Percentiles rank a stretch among this genome's conserved stretches.
Evolutionary conservation across 2,329 filamentous ascomycete genomes (phyloP).

Genomic region (Hypoxylon sp.): DNA sequence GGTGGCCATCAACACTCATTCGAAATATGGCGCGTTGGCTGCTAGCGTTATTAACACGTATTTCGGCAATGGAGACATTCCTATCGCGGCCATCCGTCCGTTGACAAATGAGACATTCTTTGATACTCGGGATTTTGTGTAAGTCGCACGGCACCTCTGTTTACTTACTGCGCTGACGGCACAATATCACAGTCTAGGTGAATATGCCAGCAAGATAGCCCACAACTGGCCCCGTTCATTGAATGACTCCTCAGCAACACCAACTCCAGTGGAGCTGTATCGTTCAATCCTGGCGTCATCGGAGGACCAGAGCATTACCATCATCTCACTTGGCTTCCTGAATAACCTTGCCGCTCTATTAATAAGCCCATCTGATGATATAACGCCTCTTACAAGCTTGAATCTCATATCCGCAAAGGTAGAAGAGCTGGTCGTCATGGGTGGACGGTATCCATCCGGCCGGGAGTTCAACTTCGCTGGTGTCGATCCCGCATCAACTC

Average conservation of each 20-base stretch:
- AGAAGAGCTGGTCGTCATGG: conserved; percentile 66
- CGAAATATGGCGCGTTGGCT: conserved; percentile 49
- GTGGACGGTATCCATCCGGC: conserved; percentile 64
- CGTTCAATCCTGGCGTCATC: conserved; percentile 60
- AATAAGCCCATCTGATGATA: conserved; percentile 59
- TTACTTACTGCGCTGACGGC: conserved; percentile 4
- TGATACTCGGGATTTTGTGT: conserved; percentile 57
- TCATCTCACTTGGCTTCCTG: conserved; percentile 63
- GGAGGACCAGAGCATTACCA: conserved; percentile 60
- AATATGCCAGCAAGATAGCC: conserved; percentile 64
- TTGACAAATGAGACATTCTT: conserved; percentile 62
- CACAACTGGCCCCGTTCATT: conserved; percentile 55
- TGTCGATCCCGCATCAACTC: conserved; percentile 56
- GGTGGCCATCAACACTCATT: conserved; percentile 39
- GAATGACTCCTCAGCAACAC: conserved; percentile 31
- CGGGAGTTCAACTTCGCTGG: conserved; percentile 66
- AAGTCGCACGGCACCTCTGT: background rate
- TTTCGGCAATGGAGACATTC: conserved; percentile 57
- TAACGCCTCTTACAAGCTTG: conserved; percentile 58
- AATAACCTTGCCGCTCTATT: conserved; percentile 64
- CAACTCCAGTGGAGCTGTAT: conserved; percentile 61
- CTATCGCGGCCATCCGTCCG: conserved; percentile 59
- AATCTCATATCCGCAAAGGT: conserved; percentile 63
- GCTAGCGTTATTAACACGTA: conserved; percentile 60
- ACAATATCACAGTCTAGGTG: conserved; percentile 53